Evolutionary conservation across 306 rosid species (phyloP).

Genomic region (apple (Malus domestica)): DNA sequence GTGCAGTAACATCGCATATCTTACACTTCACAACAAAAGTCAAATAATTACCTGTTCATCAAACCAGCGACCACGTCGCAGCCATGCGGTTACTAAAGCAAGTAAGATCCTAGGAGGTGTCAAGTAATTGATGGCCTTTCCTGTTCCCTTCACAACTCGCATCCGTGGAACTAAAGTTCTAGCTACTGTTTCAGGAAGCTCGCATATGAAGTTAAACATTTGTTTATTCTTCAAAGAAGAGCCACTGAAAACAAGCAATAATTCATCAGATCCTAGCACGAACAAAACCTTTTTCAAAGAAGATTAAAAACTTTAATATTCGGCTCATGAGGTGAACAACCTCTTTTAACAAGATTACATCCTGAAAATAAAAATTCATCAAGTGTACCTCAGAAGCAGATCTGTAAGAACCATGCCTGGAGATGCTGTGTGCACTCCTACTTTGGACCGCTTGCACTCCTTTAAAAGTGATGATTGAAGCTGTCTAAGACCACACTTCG

Average conservation of each 20-base stretch:
- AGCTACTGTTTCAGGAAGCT: conserved; percentile 95
- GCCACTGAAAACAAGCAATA: conserved; percentile 52
- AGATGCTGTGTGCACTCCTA: conserved; percentile 90
- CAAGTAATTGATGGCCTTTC: conserved; percentile 80
- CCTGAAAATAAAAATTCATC: conserved; percentile 1
- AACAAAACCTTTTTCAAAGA: background rate
- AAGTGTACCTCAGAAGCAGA: conserved; percentile 65
- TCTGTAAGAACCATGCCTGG: conserved; percentile 99
- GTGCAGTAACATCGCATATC: background rate
- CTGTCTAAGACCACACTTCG: conserved; percentile 91
- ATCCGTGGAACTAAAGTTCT: conserved; percentile 90
- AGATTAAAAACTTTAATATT: background rate
- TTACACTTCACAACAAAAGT: background rate
- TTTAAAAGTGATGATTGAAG: conserved; percentile 77
- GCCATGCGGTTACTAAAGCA: conserved; percentile 87
- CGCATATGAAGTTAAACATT: conserved; percentile 87
- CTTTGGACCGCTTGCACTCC: conserved; percentile 78
- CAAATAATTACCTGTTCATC: conserved; percentile 60
- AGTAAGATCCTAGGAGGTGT: conserved; percentile 94
- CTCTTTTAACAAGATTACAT: background rate
- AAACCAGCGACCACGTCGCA: conserved; percentile 90
- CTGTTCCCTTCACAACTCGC: conserved; percentile 88
- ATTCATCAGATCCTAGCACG: conserved; percentile 1
- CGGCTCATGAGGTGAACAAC: background rate
- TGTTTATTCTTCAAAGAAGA: conserved; percentile 71